Base-by-base conservation (phyloP, 306 rosid species). In the Urtica urens region DNA sequence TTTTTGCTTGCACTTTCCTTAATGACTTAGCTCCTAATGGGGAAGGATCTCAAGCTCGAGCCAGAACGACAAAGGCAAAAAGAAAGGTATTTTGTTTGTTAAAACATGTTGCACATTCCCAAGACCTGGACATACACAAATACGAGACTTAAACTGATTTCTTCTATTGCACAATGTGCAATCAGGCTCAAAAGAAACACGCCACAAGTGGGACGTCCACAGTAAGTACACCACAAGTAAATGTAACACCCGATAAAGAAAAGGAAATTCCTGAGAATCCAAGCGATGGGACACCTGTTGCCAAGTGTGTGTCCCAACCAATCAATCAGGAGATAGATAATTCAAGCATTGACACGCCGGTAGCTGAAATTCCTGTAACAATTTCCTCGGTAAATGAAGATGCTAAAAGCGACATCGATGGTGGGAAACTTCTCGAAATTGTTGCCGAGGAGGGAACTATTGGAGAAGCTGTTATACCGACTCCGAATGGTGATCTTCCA, bases 11-110 rank as follows among this genome's bases (percentile, higher is more conserved):
- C 19, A 54, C 35, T 61, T 58, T 49, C 30, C 15, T 17, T 39
- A 63, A 62, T 55, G 35, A 42, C 31, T 3, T 55, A 85, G 94
- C 81, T 61, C 56, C 85, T 58, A 90, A 78, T 75, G 95, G 83
- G 50, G 78, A 85, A 81, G 92, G 78, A 67, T 78, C 99, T 67
- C 75, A 77, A 77, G 76, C 75, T 51, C 81, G 75, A 75, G 76
- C 75, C 53, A 85, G 75, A 75, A 72, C 46, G 58, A 52, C 72
- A 48, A 79, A 67, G 74, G 53, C 72, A 55, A 82, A 75, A 77
- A 59, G 63, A 50, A 77, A 75, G 95, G 99, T 90, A 74, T 46
- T 65, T 65, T 38, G 39, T 45, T 55, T 20, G 40, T 51, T 51
- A 35, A 16, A n/a, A n/a, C n/a, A n/a, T n/a, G n/a, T n/a, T n/a